Base-by-base conservation (phyloP, 1,284 basidiomycete species). In the Trichosporon sp. region DNA sequence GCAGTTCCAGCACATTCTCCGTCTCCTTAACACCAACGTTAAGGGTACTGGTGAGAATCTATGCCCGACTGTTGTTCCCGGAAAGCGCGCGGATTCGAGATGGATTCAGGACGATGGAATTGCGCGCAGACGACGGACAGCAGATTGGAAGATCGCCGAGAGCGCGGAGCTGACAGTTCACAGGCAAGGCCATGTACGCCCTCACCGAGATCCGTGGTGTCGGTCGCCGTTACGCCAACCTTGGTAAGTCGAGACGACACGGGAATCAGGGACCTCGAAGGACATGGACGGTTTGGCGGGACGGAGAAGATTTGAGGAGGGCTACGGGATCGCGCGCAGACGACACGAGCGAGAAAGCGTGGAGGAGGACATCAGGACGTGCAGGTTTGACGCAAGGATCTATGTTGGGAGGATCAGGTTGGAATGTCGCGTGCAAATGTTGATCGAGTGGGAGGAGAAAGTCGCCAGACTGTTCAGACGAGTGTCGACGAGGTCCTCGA, bases 201-300 rank as follows among this genome's bases (percentile, higher is more conserved):
- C 85, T 97, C 88, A 97, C 94, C 68, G 94, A 99, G 88, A 99
- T 99, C 89, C 98, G 98, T 89, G 97, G 97, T 92, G 96, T 99
- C 77, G 97, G 97, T 83, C 92, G 97, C 77, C 92, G 97, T 74
- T 99, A 98, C 87, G 91, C 97, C 85, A 99, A 99, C 88, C 88
- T 99, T 82, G 59, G 59, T 63, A n/a, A 63, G 59, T 63, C n/a
- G 7, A 32, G 10, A 3, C 59, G 31, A 61, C 56, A 37, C 21
- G 51, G 16, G 59, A 63, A 35, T 37, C 59, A 35, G 31, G 59
- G 32, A 32, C 54, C 26, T 35, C 10, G 32, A 16, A 63, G 32
- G 59, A 37, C 32, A n/a, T 35, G 59, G 59, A 63, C 59, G n/a
- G 59, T 21, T 63, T 19, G 59, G 32, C 7, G 7, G 59, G 4